Evolutionary conservation across 306 rosid genomes (phyloP).

Genomic region (Alnus glutinosa): DNA sequence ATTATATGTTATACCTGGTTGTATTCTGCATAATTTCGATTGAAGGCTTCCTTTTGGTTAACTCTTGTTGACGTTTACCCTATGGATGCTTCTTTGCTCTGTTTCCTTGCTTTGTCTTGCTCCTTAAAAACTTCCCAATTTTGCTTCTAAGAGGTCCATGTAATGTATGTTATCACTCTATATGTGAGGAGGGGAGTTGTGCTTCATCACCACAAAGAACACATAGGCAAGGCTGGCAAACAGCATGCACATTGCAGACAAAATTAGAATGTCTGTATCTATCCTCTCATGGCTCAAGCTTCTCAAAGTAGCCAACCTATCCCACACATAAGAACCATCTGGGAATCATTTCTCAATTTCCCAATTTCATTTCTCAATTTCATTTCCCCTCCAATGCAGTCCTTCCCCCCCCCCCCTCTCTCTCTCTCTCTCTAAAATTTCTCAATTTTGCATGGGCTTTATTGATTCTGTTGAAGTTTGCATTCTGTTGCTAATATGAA

Average conservation of each 20-base stretch:
- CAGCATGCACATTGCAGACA: slow-evolving; percentile 11
- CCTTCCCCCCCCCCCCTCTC: no score
- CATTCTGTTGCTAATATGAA: no score
- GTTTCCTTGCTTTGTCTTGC: neutral
- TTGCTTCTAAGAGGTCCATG: neutral
- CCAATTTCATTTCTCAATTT: no score
- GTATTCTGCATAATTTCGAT: neutral
- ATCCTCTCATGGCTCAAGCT: slow-evolving; percentile 14
- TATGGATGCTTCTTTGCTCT: neutral
- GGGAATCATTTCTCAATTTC: neutral
- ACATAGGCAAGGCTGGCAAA: slow-evolving; percentile 13
- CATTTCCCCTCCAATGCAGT: no score
- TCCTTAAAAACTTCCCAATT: neutral
- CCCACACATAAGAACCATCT: slow-evolving; percentile 15
- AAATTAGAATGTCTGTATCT: slow-evolving; percentile 4
- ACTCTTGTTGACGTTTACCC: neutral
- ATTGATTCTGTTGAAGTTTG: no score
- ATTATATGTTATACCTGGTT: neutral
- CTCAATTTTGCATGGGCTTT: no score
- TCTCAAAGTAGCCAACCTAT: neutral
- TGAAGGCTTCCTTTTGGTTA: neutral
- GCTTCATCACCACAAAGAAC: slow-evolving; percentile 18
- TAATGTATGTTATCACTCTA: neutral
- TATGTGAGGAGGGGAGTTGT: neutral
- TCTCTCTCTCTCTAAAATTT: no score